Conservation (phyloP, 2,329 filamentous ascomycete genomes). For the Beauveria rudraprayagi region DNA sequence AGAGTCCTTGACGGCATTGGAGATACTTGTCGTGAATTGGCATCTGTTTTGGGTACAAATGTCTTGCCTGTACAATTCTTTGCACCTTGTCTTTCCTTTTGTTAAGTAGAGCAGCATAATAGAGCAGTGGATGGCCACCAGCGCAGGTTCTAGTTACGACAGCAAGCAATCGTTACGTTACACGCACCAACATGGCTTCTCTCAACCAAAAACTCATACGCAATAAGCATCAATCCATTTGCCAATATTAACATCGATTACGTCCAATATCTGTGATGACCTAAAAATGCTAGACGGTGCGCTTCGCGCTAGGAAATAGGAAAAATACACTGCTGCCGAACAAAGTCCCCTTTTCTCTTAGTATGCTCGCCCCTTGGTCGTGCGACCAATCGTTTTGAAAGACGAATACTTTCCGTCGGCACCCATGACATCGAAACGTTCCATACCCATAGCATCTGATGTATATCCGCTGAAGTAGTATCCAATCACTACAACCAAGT, state of each 20-base stretch:
- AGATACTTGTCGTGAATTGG: background rate
- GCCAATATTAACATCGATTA: background rate
- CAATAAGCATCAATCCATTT: background rate
- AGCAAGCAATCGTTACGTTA: background rate
- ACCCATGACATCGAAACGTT: slow-evolving; percentile 47
- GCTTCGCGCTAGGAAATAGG: background rate
- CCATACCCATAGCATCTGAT: slow-evolving; percentile 33
- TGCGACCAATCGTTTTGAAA: slow-evolving; percentile 46
- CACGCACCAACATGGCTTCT: no score
- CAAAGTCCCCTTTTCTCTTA: background rate
- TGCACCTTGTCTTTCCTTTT: no score
- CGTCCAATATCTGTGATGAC: background rate
- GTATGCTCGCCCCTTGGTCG: slow-evolving; percentile 27
- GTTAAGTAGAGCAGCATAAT: no score
- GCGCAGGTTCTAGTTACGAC: background rate
- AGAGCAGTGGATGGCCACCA: no score
- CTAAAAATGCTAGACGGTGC: slow-evolving; percentile 7
- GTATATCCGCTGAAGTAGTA: slow-evolving; percentile 73
- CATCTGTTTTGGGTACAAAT: background rate
- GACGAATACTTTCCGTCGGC: slow-evolving; percentile 40
- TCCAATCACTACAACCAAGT: slow-evolving; percentile 82
- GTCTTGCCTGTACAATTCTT: background rate
- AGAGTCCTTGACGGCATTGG: background rate
- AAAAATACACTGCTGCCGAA: background rate
- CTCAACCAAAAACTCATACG: no score